phyloP scores from a whole-genome alignment of 805 yeast genomes.

The Yamadazyma takamatsuzukensis region DNA sequence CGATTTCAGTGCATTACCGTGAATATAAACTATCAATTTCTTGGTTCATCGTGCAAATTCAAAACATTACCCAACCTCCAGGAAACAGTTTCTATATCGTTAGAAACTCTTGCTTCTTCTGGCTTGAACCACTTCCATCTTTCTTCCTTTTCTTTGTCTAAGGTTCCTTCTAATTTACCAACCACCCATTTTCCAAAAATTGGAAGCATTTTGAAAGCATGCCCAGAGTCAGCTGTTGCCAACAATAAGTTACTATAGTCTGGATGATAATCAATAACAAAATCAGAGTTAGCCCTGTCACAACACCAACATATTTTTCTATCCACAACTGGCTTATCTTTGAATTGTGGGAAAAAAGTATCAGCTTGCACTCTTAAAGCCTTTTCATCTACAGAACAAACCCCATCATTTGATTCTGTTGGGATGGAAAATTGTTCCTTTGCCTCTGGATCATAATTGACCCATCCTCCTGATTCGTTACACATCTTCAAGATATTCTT shows the following conservation, averaged over 20 bases:
- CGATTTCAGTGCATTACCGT: no score
- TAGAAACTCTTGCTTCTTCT: constrained; percentile 1
- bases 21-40: no score
- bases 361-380: constrained; percentile 7
- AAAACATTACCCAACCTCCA: constrained; percentile 13
- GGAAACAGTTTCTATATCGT: constrained; percentile 8
- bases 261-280: constrained; percentile 31
- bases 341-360: constrained; percentile 10
- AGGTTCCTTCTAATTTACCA: constrained; percentile 7
- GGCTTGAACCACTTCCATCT: constrained; percentile 11
- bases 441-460: constrained; percentile 1
- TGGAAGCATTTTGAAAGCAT: constrained; percentile 36
- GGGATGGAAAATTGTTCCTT: constrained; percentile 8
- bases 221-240: constrained; percentile 40
- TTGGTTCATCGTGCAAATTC: constrained; percentile 3
- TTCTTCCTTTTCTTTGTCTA: constrained; percentile 4
- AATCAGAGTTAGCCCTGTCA: constrained; percentile 30
- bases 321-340: constrained; percentile 6
- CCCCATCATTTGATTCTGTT: constrained; percentile 11
- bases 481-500: constrained; percentile 11
- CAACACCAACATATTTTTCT: constrained; percentile 29
- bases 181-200: constrained; percentile 23
- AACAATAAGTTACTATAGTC: constrained; percentile 23
- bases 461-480: constrained; percentile 11
- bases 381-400: constrained; percentile 6